phyloP scores from a whole-genome alignment of 768 basidiomycete genomes.

The Suillus lakei region DNA sequence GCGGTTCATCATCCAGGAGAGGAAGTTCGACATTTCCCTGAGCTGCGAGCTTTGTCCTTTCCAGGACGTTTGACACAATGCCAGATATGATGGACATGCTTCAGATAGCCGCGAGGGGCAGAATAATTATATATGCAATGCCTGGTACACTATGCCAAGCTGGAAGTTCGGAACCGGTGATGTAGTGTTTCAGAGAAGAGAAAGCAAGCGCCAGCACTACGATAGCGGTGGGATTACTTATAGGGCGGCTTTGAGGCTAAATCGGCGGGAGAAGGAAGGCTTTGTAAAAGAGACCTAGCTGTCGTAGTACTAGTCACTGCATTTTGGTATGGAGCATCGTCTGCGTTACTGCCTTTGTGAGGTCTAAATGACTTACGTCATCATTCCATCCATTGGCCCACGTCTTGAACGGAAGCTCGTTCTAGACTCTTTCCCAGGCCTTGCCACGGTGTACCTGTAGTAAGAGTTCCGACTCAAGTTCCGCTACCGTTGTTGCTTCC shows the following conservation, averaged over 20 bases:
- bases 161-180: neutral
- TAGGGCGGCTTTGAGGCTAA: neutral
- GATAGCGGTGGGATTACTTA: neutral
- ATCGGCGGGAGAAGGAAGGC: neutral
- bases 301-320: neutral
- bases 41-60: constrained; percentile 11
- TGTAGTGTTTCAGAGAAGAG: neutral
- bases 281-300: neutral
- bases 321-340: neutral
- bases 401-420: neutral
- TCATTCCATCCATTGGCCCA: neutral
- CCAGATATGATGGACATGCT: constrained; percentile 10
- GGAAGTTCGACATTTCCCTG: constrained; percentile 20
- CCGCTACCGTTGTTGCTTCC: neutral
- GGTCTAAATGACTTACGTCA: neutral
- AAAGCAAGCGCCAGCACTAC: neutral
- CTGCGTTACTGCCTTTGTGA: neutral
- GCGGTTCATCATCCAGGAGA: constrained; percentile 23
- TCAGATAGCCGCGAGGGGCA: neutral
- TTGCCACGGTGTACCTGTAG: neutral
- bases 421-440: neutral
- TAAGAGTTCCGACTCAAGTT: neutral
- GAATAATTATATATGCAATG: neutral
- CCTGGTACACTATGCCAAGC: neutral
- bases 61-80: constrained; percentile 9